Evolutionary conservation across 352 stramenopile genomes (phyloP), one percentile per base, ranked within the genome.

Genomic region (Pythium aphanidermatum): DNA sequence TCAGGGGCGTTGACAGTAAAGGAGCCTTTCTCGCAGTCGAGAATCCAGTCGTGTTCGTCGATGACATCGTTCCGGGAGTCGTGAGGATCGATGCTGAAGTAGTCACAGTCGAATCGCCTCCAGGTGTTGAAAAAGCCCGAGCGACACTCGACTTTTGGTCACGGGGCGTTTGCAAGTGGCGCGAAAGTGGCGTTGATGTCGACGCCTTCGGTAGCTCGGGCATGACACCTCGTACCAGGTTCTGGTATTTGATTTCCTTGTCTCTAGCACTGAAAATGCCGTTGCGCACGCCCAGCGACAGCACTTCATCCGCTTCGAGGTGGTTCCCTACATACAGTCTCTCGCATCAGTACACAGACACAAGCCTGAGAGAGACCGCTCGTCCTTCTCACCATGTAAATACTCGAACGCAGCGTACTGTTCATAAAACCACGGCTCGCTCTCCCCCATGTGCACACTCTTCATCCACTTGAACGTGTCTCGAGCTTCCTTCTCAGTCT

Each of bases 351-450:
- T n/a, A n/a, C n/a, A n/a, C n/a, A n/a, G n/a, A n/a, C n/a, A n/a
- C n/a, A n/a, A n/a, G n/a, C n/a, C n/a, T n/a, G 25, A 9, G 17
- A 25, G 23, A 34, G 20, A 32, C 27, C 32, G 17, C 14, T 26
- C 30, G 41, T 13, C 21, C 45, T 20, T n/a, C 17, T 2, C 26
- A 21, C 14, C 17, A 55, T 50, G 20, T 26, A 74, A 63, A 25
- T 61, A 74, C 46, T 89, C 76, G 36, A 89, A 86, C 12, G 65
- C 67, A 9, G 76, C 76, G 32, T 83, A 79, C 42, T 80, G 63
- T 34, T 84, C 68, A 51, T 89, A 89, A 24, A 71, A 67, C 35
- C 72, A 43, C 19, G 45, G 51, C 37, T 78, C 54, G 19, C 53
- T 58, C 43, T 77, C 60, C 4, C 74, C 76, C 35, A 86, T 80